phyloP scores from a whole-genome alignment of 2,329 filamentous ascomycete genomes.

The Helotiales sp. region DNA sequence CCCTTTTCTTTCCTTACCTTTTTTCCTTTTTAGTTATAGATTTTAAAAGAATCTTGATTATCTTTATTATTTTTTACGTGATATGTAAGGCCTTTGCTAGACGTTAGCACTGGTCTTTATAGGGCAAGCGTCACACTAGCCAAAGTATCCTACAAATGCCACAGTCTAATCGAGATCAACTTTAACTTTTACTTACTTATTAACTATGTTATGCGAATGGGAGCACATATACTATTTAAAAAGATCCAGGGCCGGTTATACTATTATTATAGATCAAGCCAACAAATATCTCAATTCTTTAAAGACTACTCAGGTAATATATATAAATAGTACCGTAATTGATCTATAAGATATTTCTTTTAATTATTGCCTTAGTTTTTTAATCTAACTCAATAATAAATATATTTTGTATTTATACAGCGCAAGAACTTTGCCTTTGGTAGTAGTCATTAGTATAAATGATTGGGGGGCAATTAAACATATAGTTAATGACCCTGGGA shows the following conservation, averaged over 20 bases:
- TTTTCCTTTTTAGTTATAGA: no score
- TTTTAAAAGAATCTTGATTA: no score
- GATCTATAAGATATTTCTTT: background rate
- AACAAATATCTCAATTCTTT: background rate
- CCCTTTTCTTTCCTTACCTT: no score
- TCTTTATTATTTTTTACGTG: no score
- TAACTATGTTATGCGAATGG: no score
- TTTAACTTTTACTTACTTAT: no score
- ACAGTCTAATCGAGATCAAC: no score
- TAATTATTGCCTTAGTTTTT: background rate
- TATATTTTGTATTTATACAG: background rate
- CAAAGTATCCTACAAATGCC: no score
- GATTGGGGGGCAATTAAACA: background rate
- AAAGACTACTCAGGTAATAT: background rate
- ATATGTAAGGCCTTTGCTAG: no score
- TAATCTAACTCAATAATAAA: background rate
- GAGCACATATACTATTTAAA: no score
- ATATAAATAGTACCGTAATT: background rate
- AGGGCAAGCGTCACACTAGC: no score
- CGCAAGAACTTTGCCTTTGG: background rate
- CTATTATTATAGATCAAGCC: background rate
- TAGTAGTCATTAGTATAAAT: background rate
- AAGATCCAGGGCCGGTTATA: background rate
- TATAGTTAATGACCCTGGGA: slow-evolving; percentile 13
- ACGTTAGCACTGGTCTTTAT: no score